Conservation (phyloP, 2,329 filamentous ascomycete genomes). For the Colletotrichum incanum region DNA sequence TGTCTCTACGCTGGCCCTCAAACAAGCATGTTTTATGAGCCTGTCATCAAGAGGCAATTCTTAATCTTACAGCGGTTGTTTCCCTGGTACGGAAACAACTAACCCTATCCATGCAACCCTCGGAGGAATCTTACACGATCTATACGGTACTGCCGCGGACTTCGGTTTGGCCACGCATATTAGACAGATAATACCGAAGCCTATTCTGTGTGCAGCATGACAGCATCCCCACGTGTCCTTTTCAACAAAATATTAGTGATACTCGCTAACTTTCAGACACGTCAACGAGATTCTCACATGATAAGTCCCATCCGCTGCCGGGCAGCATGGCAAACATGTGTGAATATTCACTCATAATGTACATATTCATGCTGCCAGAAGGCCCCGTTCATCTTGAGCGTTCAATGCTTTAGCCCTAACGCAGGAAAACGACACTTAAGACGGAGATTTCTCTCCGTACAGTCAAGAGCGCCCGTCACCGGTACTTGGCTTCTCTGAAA, state of each 20-base stretch:
- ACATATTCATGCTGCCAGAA: not conserved
- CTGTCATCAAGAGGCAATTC: constrained; percentile 3
- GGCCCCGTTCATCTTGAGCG: not conserved
- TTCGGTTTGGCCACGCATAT: not conserved
- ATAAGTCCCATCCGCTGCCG: not conserved
- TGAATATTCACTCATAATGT: not conserved
- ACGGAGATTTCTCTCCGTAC: not conserved
- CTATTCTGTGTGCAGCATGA: not conserved
- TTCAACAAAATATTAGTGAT: not conserved
- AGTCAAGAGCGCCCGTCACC: not conserved
- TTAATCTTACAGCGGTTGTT: constrained; percentile 22
- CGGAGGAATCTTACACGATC: not conserved
- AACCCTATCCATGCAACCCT: not conserved
- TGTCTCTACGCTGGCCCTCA: constrained; percentile 11
- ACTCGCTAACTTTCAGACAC: not conserved
- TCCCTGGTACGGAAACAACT: constrained; percentile 23
- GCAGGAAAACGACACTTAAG: not conserved
- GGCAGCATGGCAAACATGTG: not conserved
- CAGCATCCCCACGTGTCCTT: not conserved
- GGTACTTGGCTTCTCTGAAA: not conserved
- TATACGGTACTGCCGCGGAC: not conserved
- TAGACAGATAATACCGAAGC: constrained; percentile 5
- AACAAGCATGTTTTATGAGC: constrained; percentile 10
- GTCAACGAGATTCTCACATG: not conserved
- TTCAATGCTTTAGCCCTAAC: not conserved